Evolutionary conservation across 1,139 yeast genomes (phyloP).

Genomic region (Hemisphaericaspora subhashii): DNA sequence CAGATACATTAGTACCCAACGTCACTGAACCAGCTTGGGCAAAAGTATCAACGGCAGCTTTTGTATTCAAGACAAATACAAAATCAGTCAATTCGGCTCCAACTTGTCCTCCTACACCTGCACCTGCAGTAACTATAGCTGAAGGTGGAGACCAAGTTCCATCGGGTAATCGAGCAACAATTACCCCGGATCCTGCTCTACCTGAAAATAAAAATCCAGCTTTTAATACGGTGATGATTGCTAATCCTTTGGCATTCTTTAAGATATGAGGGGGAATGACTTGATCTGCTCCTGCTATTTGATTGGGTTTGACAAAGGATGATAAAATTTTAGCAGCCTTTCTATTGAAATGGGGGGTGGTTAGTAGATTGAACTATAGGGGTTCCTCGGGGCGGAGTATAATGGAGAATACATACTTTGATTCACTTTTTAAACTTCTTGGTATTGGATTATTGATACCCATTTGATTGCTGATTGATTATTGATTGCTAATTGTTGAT

Average conservation of each 20-base stretch:
- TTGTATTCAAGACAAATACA: constrained; percentile 84
- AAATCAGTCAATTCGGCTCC: constrained; percentile 97
- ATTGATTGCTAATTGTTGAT: too few species aligned
- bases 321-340: constrained; percentile 95
- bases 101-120: constrained; percentile 97
- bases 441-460: constrained; percentile 93
- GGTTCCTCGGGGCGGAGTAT: not conserved
- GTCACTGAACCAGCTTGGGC: constrained; percentile 95
- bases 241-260: constrained; percentile 90
- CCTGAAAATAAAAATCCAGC: constrained; percentile 97
- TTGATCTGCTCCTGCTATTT: constrained; percentile 83
- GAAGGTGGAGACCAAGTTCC: constrained; percentile 99
- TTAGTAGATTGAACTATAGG: too few species aligned
- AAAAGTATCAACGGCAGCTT: constrained; percentile 89
- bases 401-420: constrained; percentile 55
- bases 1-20: constrained; percentile 90
- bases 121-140: constrained; percentile 94
- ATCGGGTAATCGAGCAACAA: constrained; percentile 90
- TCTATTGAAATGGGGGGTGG: constrained; percentile 31
- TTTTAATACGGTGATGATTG: constrained; percentile 85
- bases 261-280: constrained; percentile 89
- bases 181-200: constrained; percentile 95
- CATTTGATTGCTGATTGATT: constrained; percentile 27
- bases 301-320: constrained; percentile 94
- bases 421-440: constrained; percentile 81